Base-by-base conservation (phyloP, 2,329 filamentous ascomycete species). In the Curvularia verruculosa region DNA sequence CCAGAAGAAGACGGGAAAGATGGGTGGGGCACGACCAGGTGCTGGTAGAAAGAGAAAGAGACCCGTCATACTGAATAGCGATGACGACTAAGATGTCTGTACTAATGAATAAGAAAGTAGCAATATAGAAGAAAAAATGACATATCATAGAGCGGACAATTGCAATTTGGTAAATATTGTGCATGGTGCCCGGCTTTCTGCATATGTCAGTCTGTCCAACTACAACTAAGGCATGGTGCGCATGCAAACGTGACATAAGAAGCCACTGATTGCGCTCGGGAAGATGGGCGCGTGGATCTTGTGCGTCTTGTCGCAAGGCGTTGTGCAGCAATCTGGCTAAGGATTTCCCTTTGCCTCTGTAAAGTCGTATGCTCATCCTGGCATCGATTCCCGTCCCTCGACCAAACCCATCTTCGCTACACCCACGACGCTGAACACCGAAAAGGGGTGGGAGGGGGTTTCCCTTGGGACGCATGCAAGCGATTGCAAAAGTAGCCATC, bases 41-140 rank as follows among this genome's bases (percentile, higher is more conserved):
- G 58, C 48, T 28, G 51, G 52, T 6, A 61, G 47, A 19, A 64
- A 63, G 52, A 59, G 63, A 40, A 66, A 66, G 28, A 49, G 63
- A 52, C 53, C 55, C 19, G 10, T 63, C 6, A 24, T 62, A 24
- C 24, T 37, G 57, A 59, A 52, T 28, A 62, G 61, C 46, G 61
- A 66, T 43, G 61, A 62, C 7, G 59, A 60, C 46, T 60, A 34
- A 60, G 21, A 39, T 8, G 18, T 39, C 49, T 48, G 19, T n/a
- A 29, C 26, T 3, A n/a, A 34, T 41, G 8, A 19, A 1, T 8
- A 10, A 8, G 28, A 34, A 15, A 1, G 5, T 13, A 21, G 3
- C 13, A 24, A 19, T 8, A 19, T 21, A 18, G 29, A 13, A 18
- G 9, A 19, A 0, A 13, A 18, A 41, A 18, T 6, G 13, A 37